phyloP scores from a whole-genome alignment of 2,329 filamentous ascomycete species.

The Claviceps maximensis region DNA sequence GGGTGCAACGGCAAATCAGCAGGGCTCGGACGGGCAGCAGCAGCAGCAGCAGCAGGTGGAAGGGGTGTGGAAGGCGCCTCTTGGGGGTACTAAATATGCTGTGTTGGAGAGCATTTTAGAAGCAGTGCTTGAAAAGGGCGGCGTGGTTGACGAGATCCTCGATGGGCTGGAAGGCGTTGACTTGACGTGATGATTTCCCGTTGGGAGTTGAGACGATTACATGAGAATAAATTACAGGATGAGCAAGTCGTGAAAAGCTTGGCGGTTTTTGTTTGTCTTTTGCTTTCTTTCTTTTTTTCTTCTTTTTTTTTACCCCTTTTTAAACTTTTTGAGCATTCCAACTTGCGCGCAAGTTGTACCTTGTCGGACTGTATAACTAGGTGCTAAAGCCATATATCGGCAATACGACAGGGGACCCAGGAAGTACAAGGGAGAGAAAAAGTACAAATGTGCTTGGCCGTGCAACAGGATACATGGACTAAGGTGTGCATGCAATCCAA shows the following conservation, averaged over 20 bases:
- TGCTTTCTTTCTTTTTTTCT: neutral
- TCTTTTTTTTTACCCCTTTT: too few relatives aligned
- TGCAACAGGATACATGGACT: neutral
- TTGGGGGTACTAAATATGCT: slow-evolving; percentile 68
- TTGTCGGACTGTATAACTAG: neutral
- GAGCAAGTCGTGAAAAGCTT: neutral
- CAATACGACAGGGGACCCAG: neutral
- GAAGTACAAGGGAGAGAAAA: neutral
- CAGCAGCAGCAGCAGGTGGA: slow-evolving; percentile 32
- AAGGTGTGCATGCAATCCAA: neutral
- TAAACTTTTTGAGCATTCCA: neutral
- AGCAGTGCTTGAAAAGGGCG: slow-evolving; percentile 61
- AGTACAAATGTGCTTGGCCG: neutral
- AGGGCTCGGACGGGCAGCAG: slow-evolving; percentile 29
- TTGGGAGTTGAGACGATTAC: neutral
- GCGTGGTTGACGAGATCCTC: slow-evolving; percentile 77
- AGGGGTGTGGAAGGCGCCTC: slow-evolving; percentile 74
- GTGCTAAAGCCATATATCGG: neutral
- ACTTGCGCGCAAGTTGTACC: neutral
- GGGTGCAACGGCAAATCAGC: slow-evolving; percentile 22
- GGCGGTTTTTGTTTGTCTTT: neutral
- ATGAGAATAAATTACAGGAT: neutral
- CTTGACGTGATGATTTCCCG: slow-evolving; percentile 31
- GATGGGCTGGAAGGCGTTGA: slow-evolving; percentile 68
- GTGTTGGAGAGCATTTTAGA: slow-evolving; percentile 64